Conservation (phyloP, 305 asterid species). For the Solanum aculeatissimum region DNA sequence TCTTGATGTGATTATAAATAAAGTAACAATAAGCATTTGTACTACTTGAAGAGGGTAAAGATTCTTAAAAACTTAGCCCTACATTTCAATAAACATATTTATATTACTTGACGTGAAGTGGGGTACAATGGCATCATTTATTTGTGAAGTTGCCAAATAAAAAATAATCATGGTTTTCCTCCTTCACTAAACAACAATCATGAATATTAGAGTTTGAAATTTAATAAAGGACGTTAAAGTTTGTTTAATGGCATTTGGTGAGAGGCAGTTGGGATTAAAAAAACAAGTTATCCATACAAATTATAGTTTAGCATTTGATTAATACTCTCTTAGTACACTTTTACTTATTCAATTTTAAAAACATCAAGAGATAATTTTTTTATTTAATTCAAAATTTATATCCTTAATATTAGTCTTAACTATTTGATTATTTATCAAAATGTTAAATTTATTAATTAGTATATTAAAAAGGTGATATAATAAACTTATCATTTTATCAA, state of each 20-base stretch:
- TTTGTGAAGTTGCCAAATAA: neutral
- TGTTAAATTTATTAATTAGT: neutral
- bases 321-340: neutral
- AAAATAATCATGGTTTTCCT: neutral
- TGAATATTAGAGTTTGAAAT: neutral
- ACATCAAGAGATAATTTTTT: too few species aligned
- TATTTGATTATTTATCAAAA: neutral
- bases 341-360: too few species aligned
- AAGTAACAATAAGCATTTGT: neutral
- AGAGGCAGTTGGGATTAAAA: neutral
- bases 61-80: neutral
- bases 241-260: neutral
- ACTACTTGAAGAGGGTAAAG: neutral
- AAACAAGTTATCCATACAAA: neutral
- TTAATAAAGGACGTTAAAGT: neutral
- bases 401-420: neutral
- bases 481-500: too few species aligned
- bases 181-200: neutral
- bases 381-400: too few species aligned
- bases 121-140: neutral
- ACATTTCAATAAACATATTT: neutral
- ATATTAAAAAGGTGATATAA: neutral
- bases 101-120: neutral
- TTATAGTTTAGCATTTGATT: neutral
- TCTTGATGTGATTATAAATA: neutral